Base-by-base conservation (phyloP, 805 yeast species). In the Ascoidea asiatica region DNA sequence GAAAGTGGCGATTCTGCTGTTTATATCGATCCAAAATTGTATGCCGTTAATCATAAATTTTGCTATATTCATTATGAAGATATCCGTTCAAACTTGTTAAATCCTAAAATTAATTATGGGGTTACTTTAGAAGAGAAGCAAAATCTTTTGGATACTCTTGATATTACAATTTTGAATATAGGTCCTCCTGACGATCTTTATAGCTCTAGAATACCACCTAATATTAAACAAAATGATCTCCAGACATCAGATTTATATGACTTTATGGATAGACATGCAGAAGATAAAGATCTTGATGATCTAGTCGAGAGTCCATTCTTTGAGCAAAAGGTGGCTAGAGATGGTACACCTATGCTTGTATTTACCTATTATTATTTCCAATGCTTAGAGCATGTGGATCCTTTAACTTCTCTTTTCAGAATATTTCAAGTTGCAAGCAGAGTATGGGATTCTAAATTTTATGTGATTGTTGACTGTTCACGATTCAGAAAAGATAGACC, bases 301-400 rank as follows among this genome's bases (percentile, higher is more conserved):
- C 57, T 68, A 6, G 54, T 64, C 22, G 74, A 73, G 13, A 53
- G 60, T 11, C 65, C 70, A 0, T 64, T 80, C 33, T 67, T 83
- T 8, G 77, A 74, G 43, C 85, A 77, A 48, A 75, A 82, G 1
- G 73, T 81, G 13, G 73, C 79, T 33, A 66, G 72, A 37, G 92
- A 84, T 55, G 95, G 95, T 11, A 60, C 75, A 0, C 92, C 92
- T 0, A 67, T 78, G 19, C 61, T 84, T 21, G 75, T 80, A 3
- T 52, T 81, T 22, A 72, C 75, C 39, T 66, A 69, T 49, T 53
- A 56, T 5, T 59, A 69, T 18, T 63, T 74, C 36, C 49, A 56
- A 38, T 54, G 22, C n/a, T 19, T 46, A 3, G 18, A 23, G 8
- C 18, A 46, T 18, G 33, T 40, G 36, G 44, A 43, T 39, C n/a